Percentiles rank a stretch among this genome's conserved stretches.
phyloP scores from a whole-genome alignment of 768 basidiomycete species.

The Imleria badia region DNA sequence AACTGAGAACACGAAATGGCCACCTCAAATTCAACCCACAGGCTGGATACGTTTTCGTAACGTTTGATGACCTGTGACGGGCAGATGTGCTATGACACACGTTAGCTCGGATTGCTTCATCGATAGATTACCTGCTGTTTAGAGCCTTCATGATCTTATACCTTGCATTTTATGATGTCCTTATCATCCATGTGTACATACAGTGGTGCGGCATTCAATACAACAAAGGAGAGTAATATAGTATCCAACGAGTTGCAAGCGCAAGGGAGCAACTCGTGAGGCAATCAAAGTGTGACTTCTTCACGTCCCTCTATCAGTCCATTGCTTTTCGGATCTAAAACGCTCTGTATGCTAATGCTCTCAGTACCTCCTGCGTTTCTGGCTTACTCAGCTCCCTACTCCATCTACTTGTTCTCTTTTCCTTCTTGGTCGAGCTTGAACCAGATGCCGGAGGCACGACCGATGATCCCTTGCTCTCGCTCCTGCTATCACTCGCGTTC shows the following conservation, averaged over 20 bases:
- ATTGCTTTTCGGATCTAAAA: background rate
- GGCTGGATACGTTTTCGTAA: no score
- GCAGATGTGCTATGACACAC: no score
- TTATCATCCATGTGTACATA: no score
- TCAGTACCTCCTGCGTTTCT: conserved; percentile 25
- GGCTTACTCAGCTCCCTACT: conserved; percentile 16
- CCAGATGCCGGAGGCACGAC: background rate
- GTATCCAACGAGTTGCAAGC: no score
- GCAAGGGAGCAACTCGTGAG: no score
- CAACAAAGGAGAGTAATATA: background rate
- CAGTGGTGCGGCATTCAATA: background rate
- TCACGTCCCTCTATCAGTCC: background rate
- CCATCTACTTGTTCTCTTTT: conserved; percentile 17
- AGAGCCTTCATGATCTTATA: no score
- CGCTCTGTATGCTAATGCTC: conserved; percentile 1
- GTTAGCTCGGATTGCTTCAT: no score
- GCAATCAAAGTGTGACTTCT: background rate
- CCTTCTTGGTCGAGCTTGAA: conserved; percentile 4
- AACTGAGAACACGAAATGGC: background rate
- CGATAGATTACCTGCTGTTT: no score
- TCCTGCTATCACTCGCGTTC: background rate
- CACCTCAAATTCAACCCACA: no score
- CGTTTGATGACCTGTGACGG: no score
- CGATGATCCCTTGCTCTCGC: conserved; percentile 3
- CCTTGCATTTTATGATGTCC: no score